Conservation (phyloP, 2,329 filamentous ascomycete genomes). For the Scortechinia acanthostroma region DNA sequence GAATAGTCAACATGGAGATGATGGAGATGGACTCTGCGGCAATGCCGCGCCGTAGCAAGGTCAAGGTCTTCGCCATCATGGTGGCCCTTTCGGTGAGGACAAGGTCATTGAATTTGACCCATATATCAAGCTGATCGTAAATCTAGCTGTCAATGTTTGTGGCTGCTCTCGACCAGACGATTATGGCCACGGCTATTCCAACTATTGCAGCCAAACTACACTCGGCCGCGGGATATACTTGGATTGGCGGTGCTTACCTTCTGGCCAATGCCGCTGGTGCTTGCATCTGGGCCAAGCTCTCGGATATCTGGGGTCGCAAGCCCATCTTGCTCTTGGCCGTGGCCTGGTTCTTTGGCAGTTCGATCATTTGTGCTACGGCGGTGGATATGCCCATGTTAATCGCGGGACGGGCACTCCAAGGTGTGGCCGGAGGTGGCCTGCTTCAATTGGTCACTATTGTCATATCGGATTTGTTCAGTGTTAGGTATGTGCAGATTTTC, state of each 20-base stretch:
- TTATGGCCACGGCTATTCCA: slow-evolving; percentile 36
- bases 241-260: slow-evolving; percentile 57
- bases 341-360: slow-evolving; percentile 20
- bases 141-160: slow-evolving; percentile 3
- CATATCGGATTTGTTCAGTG: slow-evolving; percentile 21
- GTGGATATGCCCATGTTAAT: slow-evolving; percentile 20
- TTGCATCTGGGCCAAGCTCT: slow-evolving; percentile 45
- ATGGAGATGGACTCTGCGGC: too few relatives aligned
- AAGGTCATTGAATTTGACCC: too few relatives aligned
- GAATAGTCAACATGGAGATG: too few relatives aligned
- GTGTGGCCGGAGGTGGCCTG: slow-evolving; percentile 19
- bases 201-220: slow-evolving; percentile 35
- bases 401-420: slow-evolving; percentile 14
- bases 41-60: neutral
- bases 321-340: slow-evolving; percentile 19
- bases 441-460: slow-evolving; percentile 19
- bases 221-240: slow-evolving; percentile 50
- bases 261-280: slow-evolving; percentile 46
- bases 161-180: slow-evolving; percentile 14
- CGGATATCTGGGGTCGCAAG: slow-evolving; percentile 28
- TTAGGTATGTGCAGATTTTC: slow-evolving; percentile 7
- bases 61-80: neutral
- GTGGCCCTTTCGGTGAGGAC: neutral
- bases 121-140: too few relatives aligned
- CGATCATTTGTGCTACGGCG: slow-evolving; percentile 17